Evolutionary conservation across 495 filamentous ascomycete genomes (phyloP), one percentile per base, ranked within the genome.

Genomic region (Penicillium ochrochloron): DNA sequence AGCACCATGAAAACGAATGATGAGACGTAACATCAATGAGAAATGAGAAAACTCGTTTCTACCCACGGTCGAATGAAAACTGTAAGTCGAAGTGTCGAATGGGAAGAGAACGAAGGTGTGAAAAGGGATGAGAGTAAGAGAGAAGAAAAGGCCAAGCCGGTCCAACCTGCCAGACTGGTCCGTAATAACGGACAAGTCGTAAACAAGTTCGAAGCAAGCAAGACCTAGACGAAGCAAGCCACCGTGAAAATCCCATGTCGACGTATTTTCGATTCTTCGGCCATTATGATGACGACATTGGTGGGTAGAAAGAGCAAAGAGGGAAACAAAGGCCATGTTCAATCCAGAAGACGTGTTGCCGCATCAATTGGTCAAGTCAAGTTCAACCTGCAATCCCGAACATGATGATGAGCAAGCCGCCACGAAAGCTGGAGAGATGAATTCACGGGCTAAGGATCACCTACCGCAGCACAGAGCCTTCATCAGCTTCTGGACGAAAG

Each of bases 391-490:
- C 11, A 67, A 72, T 63, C 61, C 66, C 63, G 59, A 77, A 73
- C 72, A 62, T 17, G 35, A 53, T 25, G 37, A 57, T 27, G 37
- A 60, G 34, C 42, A 31, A 52, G 58, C 50, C 53, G 50, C 31
- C 53, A 56, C 53, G 33, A 21, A 56, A 37, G 33, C 34, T 56
- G 53, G 31, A 56, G 3, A 29, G 33, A 23, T 21, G 33, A n/a
- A n/a, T 21, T 56, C 11, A 39, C 12, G 53, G 53, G 31, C 21
- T n/a, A 25, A 17, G 53, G 31, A 70, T 81, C 80, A 82, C 82
- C 85, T 89, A 85, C 91, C 88, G 80, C 91, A 94, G 84, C 91
- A 94, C 42, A 94, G 79, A 64, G 84, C 85, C 80, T 92, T 93
- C 90, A 91, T 88, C 77, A 93, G 81, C 77, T 93, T 93, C 72